Evolutionary conservation across 331 rosid species (phyloP).

Genomic region (Spiraea crenata): DNA sequence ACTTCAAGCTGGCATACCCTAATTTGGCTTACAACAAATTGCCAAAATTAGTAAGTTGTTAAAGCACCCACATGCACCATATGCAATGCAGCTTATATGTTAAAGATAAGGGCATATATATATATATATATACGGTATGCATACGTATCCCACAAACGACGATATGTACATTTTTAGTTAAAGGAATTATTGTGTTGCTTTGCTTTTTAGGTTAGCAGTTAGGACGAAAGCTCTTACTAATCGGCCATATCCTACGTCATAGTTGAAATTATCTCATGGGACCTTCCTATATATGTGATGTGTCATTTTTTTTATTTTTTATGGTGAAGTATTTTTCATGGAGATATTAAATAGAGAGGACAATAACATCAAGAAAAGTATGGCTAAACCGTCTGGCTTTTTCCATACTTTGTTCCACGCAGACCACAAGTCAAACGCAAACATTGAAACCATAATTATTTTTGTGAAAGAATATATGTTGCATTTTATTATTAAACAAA

Average conservation of each 20-base stretch:
- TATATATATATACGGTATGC: neutral
- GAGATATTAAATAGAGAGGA: constrained; percentile 12
- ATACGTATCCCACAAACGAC: no score
- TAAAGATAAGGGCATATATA: neutral
- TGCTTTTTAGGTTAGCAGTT: constrained; percentile 1
- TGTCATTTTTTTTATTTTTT: neutral
- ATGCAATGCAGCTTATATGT: constrained; percentile 18
- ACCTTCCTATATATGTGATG: neutral
- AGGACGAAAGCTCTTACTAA: neutral
- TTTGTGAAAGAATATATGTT: constrained; percentile 11
- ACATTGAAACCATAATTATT: constrained; percentile 18
- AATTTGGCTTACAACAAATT: neutral
- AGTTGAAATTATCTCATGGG: neutral
- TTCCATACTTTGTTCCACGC: constrained; percentile 45
- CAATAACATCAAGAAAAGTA: constrained; percentile 57
- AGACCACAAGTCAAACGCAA: constrained; percentile 62
- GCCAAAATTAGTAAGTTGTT: neutral
- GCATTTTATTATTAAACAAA: constrained; percentile 6
- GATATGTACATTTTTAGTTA: neutral
- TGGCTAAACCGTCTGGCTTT: constrained; percentile 55
- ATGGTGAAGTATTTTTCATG: neutral
- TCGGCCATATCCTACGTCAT: neutral
- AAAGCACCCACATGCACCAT: neutral
- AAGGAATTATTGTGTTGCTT: neutral
- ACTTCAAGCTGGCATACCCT: constrained; percentile 21